Percentiles rank a stretch among this genome's conserved stretches.
These are phyloP conservation scores for Tephrocybe rancida DNA, from an alignment of 768 basidiomycete genomes.

Conservation along the genomic window DNA sequence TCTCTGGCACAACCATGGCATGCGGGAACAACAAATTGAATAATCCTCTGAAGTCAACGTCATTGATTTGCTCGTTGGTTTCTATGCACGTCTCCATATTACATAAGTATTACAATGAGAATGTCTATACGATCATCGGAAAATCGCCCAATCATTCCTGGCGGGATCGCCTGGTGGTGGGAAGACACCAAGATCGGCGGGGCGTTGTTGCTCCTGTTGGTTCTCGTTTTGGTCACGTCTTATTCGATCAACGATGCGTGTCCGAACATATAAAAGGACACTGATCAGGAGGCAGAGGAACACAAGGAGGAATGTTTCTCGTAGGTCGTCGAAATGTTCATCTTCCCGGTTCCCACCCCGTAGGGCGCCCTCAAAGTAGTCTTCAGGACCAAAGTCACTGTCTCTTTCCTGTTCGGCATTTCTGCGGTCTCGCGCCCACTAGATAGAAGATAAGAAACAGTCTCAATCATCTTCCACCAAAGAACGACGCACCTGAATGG, in stretches of 20 bases:
- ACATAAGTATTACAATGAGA: constrained; percentile 19
- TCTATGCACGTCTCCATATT: neutral
- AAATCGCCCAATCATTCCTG: constrained; percentile 65
- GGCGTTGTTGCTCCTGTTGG: constrained; percentile 42
- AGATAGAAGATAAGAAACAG: neutral
- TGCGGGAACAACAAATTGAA: too few relatives aligned
- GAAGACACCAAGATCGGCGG: constrained; percentile 51
- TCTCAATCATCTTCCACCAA: neutral
- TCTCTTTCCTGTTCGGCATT: constrained; percentile 75
- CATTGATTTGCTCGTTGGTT: neutral
- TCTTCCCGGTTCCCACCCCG: constrained; percentile 64
- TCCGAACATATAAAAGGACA: constrained; percentile 75
- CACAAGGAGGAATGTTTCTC: constrained; percentile 80
- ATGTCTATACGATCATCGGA: constrained; percentile 42
- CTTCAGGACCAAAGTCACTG: constrained; percentile 77
- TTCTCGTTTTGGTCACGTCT: constrained; percentile 60
- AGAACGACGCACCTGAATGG: constrained; percentile 56
- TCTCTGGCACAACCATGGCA: too few relatives aligned
- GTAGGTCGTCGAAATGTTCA: constrained; percentile 68
- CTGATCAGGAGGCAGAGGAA: constrained; percentile 74
- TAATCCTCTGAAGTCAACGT: neutral
- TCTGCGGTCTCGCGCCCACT: constrained; percentile 82
- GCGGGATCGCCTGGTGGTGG: constrained; percentile 67
- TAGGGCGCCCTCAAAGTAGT: constrained; percentile 74
- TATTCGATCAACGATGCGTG: constrained; percentile 74